Evolutionary conservation across 2,329 filamentous ascomycete genomes (phyloP).

Genomic region (Eurotiales sp.): DNA sequence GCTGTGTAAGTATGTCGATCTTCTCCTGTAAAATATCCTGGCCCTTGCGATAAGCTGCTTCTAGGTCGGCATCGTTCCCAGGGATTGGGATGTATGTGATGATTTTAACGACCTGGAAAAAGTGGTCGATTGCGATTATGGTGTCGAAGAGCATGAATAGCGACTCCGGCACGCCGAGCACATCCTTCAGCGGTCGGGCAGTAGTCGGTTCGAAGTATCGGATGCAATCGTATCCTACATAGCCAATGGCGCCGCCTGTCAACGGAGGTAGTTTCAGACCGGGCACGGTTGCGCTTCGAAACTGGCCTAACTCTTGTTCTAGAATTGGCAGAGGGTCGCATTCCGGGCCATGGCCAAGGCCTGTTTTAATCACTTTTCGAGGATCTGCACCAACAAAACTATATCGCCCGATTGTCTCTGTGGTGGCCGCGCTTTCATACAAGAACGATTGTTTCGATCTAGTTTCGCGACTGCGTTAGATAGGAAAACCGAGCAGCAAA

Average conservation of each 20-base stretch:
- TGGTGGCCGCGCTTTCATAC: slow-evolving; percentile 88
- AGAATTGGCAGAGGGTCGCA: slow-evolving; percentile 80
- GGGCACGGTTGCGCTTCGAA: slow-evolving; percentile 77
- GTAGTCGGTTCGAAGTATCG: slow-evolving; percentile 98
- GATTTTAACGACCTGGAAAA: slow-evolving; percentile 87
- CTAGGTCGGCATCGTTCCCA: slow-evolving; percentile 54
- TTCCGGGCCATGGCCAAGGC: slow-evolving; percentile 78
- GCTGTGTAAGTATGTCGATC: slow-evolving; percentile 67
- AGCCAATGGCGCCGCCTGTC: slow-evolving; percentile 89
- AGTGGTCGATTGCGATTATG: slow-evolving; percentile 89
- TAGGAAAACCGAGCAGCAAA: not conserved
- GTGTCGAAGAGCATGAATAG: slow-evolving; percentile 97
- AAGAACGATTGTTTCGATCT: slow-evolving; percentile 80
- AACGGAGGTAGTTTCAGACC: slow-evolving; percentile 78
- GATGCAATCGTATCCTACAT: slow-evolving; percentile 96
- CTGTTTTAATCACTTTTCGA: slow-evolving; percentile 78
- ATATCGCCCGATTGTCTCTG: slow-evolving; percentile 89
- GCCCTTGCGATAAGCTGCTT: slow-evolving; percentile 67
- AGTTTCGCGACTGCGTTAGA: not conserved
- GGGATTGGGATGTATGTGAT: slow-evolving; percentile 83
- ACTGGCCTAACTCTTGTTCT: slow-evolving; percentile 73
- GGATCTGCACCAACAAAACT: slow-evolving; percentile 85
- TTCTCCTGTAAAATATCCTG: slow-evolving; percentile 61
- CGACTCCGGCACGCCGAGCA: slow-evolving; percentile 84
- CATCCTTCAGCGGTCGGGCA: slow-evolving; percentile 80